Base-by-base conservation (phyloP, 208 protist genomes). In the Tetramitus jugosus region DNA sequence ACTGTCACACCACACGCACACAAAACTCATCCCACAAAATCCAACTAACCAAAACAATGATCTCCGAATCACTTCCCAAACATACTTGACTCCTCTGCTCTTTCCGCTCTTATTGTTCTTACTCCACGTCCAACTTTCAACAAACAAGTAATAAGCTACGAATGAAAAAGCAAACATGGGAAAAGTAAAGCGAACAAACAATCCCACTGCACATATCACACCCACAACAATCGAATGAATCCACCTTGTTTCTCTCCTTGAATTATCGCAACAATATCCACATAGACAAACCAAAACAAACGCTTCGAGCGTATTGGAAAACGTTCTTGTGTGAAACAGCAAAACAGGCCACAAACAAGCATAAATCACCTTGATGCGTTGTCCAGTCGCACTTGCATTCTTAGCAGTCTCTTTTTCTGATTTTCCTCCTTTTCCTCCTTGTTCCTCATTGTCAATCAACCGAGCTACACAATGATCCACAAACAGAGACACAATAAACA, bases 121-220 rank as follows among this genome's bases (percentile, higher is more conserved):
- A 20, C 10, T 20, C 20, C 10, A 20, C 10, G 49, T 10, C 20
- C 10, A 10, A 20, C 14, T 10, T 56, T 56, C 49, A 20, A 26
- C 20, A 20, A 56, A 56, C 20, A 56, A 10, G 49, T 10, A 56
- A 20, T 20, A 56, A 10, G 14, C 10, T 20, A 56, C 49, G 49
- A 56, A 10, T 8, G 62, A 7, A 17, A 13, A 14, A 26, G 62
- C 26, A 43, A 37, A 69, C 20, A 69, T 37, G 1, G 62, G 26
- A 69, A 42, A 69, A 69, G 31, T 69, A 43, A 69, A 69, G 37
- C 33, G 37, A 17, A 13, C 43, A 29, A 69, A 69, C 6, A 69
- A 69, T 8, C 62, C 62, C 1, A 69, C 7, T 45, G 62, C 14
- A 29, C 23, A 69, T 14, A 69, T 43, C 8, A 69, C 14, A n/a